Evolutionary conservation across 345 rosid species (phyloP).

Genomic region (Eucalyptus guilfoylei): DNA sequence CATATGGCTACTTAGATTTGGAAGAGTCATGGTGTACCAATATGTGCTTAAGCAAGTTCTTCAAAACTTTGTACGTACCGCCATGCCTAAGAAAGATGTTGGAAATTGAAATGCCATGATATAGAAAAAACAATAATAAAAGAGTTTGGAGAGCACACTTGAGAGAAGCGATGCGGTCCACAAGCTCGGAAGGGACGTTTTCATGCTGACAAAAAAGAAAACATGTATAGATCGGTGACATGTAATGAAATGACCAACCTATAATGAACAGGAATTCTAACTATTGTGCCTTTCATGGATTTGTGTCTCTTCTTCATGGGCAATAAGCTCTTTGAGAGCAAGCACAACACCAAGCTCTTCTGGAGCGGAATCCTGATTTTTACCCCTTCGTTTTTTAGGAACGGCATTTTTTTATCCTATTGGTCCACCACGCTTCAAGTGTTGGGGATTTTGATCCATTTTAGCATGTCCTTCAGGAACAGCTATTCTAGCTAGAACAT

Average conservation of each 20-base stretch:
- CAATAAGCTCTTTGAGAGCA: too few relatives aligned
- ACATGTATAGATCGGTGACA: neutral
- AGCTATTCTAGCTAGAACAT: too few relatives aligned
- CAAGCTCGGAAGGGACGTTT: constrained; percentile 73
- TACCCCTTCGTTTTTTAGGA: too few relatives aligned
- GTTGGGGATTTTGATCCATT: too few relatives aligned
- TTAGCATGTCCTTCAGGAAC: too few relatives aligned
- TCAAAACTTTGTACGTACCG: constrained; percentile 76
- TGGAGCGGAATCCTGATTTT: too few relatives aligned
- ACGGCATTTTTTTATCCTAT: too few relatives aligned
- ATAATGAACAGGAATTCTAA: neutral
- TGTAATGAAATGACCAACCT: neutral
- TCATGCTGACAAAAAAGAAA: constrained; percentile 42
- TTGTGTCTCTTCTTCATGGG: too few relatives aligned
- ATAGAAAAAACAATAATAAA: neutral
- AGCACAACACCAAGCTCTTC: too few relatives aligned
- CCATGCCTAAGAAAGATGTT: constrained; percentile 41
- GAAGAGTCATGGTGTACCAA: constrained; percentile 82
- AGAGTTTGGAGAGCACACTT: constrained; percentile 21
- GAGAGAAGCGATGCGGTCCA: constrained; percentile 68
- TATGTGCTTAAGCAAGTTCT: constrained; percentile 81
- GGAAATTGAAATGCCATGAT: neutral
- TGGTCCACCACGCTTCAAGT: too few relatives aligned
- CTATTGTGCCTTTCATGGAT: too few relatives aligned
- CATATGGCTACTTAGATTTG: constrained; percentile 37